phyloP scores from a whole-genome alignment of 331 rosid species.

The Quercus lobata region DNA sequence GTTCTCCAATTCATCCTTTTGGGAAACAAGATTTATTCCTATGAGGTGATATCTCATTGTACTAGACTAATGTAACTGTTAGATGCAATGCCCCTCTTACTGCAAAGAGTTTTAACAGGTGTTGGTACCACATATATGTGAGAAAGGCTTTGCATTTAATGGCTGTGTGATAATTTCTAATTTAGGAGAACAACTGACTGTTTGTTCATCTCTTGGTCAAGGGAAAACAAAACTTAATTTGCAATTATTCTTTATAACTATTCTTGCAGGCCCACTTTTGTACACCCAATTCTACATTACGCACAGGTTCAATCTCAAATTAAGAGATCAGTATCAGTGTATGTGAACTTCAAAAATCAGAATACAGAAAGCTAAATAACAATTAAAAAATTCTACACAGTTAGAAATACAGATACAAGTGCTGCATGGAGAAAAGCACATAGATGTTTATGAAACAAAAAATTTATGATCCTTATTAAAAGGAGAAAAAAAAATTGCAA shows the following conservation, averaged over 20 bases:
- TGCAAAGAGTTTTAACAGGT: too few relatives aligned
- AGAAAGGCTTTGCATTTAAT: too few relatives aligned
- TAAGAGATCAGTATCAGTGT: not conserved
- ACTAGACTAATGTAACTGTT: too few relatives aligned
- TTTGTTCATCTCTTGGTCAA: not conserved
- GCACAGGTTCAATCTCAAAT: not conserved
- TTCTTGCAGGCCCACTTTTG: not conserved
- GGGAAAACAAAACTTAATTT: not conserved
- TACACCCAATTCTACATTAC: not conserved
- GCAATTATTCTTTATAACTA: not conserved
- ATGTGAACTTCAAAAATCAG: not conserved
- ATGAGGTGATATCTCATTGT: too few relatives aligned
- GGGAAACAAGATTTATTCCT: not conserved
- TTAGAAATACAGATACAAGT: not conserved
- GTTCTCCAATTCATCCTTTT: conserved; percentile 1
- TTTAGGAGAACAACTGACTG: not conserved
- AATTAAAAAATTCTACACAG: not conserved
- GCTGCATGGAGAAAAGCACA: not conserved
- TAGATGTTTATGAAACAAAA: not conserved
- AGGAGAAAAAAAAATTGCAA: not conserved
- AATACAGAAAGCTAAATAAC: not conserved
- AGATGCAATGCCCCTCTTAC: too few relatives aligned
- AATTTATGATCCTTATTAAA: not conserved
- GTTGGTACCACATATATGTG: too few relatives aligned
- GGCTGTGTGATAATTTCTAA: not conserved